Evolutionary conservation across 768 basidiomycete genomes (phyloP).

Genomic region (Lactarius tabidus): DNA sequence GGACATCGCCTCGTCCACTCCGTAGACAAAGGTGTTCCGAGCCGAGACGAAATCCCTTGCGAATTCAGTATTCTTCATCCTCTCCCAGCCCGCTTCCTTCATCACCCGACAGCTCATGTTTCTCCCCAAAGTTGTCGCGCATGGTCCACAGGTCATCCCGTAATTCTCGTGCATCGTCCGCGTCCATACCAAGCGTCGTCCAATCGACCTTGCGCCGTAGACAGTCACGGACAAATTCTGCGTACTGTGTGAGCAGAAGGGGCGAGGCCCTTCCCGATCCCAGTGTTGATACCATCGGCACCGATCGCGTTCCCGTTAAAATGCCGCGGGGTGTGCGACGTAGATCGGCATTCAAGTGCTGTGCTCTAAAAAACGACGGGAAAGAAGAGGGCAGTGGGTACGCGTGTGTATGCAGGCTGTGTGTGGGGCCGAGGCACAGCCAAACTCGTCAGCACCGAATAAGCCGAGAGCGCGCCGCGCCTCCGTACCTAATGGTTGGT

Average conservation of each 20-base stretch:
- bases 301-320: constrained; percentile 3
- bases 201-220: constrained; percentile 26
- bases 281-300: constrained; percentile 31
- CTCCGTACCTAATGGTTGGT: constrained; percentile 38
- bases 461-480: background rate
- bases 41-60: background rate
- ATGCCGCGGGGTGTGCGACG: constrained; percentile 20
- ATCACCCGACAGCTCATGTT: background rate
- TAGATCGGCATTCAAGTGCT: constrained; percentile 16
- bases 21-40: background rate
- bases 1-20: background rate
- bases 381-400: constrained; percentile 62
- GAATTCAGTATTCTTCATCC: constrained; percentile 16
- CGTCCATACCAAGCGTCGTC: constrained; percentile 16
- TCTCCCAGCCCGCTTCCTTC: constrained; percentile 8
- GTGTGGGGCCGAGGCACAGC: background rate
- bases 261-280: constrained; percentile 41
- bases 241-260: constrained; percentile 47
- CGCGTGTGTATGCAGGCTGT: constrained; percentile 43
- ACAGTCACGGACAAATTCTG: constrained; percentile 45
- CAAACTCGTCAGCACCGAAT: background rate
- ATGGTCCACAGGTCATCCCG: constrained; percentile 23
- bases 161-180: constrained; percentile 21
- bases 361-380: constrained; percentile 41
- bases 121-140: constrained; percentile 20